Base-by-base conservation (phyloP, 345 rosid genomes). In the Anastatica hierochuntica region DNA sequence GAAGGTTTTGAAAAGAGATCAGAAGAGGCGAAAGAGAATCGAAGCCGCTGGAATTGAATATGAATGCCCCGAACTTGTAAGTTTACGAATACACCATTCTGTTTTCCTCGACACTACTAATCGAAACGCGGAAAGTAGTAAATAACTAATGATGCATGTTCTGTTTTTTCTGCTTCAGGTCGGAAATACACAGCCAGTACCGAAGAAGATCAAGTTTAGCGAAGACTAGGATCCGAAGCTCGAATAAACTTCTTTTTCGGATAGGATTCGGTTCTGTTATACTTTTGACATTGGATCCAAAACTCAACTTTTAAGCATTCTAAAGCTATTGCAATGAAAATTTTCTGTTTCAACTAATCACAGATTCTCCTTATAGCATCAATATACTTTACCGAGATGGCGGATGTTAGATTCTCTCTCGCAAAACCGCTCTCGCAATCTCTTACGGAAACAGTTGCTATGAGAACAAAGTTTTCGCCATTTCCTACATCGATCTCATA, bases 41-140 rank as follows among this genome's bases (percentile, higher is more conserved):
- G 79, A 73, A 47, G 94, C 79, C 12, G 94, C 90, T 49, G 95
- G 94, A 45, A 74, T 92, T 50, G 94, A 83, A 17, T 90, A 84
- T 49, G 88, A 77, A 41, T 88, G 88, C 79, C 95, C 98, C 0
- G 83, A 75, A 60, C 79, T 92, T 39, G 96, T 92, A 82, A 82
- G 98, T 58, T 49, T 8, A 2, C 31, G 0, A 6, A 1, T 53
- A 6, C 54, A 51, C 41, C 20, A 4, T 49, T 14, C 14, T 19
- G 14, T 27, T 20, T 36, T 30, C 55, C 27, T 16, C 60, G 8
- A 40, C 21, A 46, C 34, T 7, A 40, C 20, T 30, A 39, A 3
- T 42, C 5, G 8, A 38, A 39, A 31, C 4, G n/a, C 2, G 0
- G 11, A 7, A 24, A 41, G 36, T 14, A 10, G 26, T 55, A 41